A percentile compares a stretch with the other conserved stretches of the same genome.
phyloP scores from a whole-genome alignment of 352 stramenopile genomes.

The Pythium rishiriense region DNA sequence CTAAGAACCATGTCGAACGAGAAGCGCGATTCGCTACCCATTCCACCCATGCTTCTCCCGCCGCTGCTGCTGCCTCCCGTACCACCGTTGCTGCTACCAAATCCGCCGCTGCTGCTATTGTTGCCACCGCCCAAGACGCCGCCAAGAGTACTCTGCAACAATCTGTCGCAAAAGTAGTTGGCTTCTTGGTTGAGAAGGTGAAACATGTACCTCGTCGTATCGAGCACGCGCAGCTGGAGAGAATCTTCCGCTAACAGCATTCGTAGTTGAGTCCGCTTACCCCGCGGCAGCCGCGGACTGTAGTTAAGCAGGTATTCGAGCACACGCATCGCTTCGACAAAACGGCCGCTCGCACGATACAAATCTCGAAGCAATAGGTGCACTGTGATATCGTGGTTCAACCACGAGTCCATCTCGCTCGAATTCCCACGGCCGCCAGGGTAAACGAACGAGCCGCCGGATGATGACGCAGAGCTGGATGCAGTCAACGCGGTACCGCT shows the following conservation, averaged over 20 bases:
- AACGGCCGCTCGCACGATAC: slow-evolving; percentile 78
- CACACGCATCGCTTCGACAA: slow-evolving; percentile 74
- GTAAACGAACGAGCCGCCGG: slow-evolving; percentile 57
- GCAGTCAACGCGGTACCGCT: slow-evolving; percentile 75
- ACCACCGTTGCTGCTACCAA: slow-evolving; percentile 55
- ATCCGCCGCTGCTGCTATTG: slow-evolving; percentile 60
- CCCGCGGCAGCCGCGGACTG: slow-evolving; percentile 62
- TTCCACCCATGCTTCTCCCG: slow-evolving; percentile 56
- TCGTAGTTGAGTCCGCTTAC: slow-evolving; percentile 74
- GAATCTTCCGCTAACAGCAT: slow-evolving; percentile 83
- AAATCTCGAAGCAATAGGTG: slow-evolving; percentile 79
- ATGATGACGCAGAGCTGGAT: slow-evolving; percentile 70
- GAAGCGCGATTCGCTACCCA: slow-evolving; percentile 75
- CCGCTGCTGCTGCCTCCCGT: slow-evolving; percentile 63
- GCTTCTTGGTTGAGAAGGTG: slow-evolving; percentile 72
- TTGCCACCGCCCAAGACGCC: slow-evolving; percentile 49
- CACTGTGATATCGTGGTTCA: slow-evolving; percentile 85
- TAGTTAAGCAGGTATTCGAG: slow-evolving; percentile 81
- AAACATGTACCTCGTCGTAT: slow-evolving; percentile 76
- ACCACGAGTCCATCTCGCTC: slow-evolving; percentile 74
- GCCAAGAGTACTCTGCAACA: slow-evolving; percentile 59
- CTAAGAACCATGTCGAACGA: slow-evolving; percentile 84
- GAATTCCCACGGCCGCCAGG: slow-evolving; percentile 47
- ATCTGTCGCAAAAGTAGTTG: slow-evolving; percentile 66
- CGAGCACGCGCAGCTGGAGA: slow-evolving; percentile 71